Evolutionary conservation across 2,329 filamentous ascomycete species (phyloP), one percentile per base, ranked within the genome.

Genomic region (Xenosphaeropsis pyriputrescens): DNA sequence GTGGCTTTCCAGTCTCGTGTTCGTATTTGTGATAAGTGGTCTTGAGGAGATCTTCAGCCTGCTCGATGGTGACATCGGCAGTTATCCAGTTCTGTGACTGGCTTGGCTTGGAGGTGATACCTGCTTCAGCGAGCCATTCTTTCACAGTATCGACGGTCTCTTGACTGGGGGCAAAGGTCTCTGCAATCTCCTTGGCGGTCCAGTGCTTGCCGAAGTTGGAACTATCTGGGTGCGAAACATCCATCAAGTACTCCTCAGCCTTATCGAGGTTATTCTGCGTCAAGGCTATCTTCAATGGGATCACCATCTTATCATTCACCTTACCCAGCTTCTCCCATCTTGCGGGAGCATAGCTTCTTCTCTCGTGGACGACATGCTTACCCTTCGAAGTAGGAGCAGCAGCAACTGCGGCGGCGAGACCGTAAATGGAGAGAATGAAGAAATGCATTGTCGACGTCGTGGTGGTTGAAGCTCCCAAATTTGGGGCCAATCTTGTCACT

Each of bases 41-140:
- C 37, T 67, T 53, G 30, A 77, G 60, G 6, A 77, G 62, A 29
- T 57, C 55, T 49, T 76, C 71, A 1, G 65, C 63, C 39, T 60
- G 55, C 11, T 44, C 40, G n/a, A 54, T 48, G 18, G 49, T 53
- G 11, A 52, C 48, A 39, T 60, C 51, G 34, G 57, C 47, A 41
- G 47, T 42, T n/a, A 52, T 31, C 50, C 50, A 52, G 17, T 38
- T 50, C 6, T 39, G 39, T 35, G 46, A 42, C 26, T 49, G 41
- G 1, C 70, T 69, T 32, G 71, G 60, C 18, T 55, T 55, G 2
- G 52, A 50, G 9, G 57, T 47, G 31, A 77, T 69, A 8, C 72
- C 73, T 34, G 62, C 60, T 6, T 57, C 53, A n/a, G 60, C 51
- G 12, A 76, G 62, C 72, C 72, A 77, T 6, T 57, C 45, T 45